Base-by-base conservation (phyloP, 352 stramenopile species). In the Phytophthora constricta region DNA sequence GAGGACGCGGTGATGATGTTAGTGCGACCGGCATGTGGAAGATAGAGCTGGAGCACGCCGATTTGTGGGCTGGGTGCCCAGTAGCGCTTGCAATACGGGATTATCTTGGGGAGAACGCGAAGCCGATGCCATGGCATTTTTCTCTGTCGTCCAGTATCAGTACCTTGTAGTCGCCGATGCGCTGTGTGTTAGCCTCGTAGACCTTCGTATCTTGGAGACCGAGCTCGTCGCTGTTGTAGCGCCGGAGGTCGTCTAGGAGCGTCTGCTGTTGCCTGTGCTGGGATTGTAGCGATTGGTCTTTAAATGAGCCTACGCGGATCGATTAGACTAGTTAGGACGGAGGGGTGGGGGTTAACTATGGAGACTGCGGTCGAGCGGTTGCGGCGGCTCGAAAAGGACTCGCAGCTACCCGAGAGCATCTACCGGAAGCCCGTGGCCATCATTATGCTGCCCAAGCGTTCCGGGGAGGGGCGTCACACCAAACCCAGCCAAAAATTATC, bases 161-260 rank as follows among this genome's bases (percentile, higher is more conserved):
- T 5, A 46, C 5, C 43, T 5, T 46, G 39, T 46, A 46, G 39
- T 46, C n/a, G 8, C 54, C 39, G 39, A 39, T 62, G 42, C n/a
- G 28, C 17, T 53, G n/a, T 13, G 65, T 57, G 46, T 78, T 77
- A 54, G 76, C 14, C 13, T 46, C 16, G 39, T 46, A 46, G n/a
- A 46, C 11, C 39, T 46, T 46, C 5, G 39, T 46, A 5, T 46
- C 39, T 46, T 46, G 39, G n/a, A 46, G 39, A 14, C 39, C 39
- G 8, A 46, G 16, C 5, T n/a, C n/a, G 39, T 46, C 39, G 31
- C 5, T 13, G 5, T 46, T 9, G 39, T 46, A 46, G 8, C 39
- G 39, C 5, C 16, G 39, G 39, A 46, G 39, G n/a, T 46, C 39
- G 5, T 19, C 5, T n/a, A 8, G n/a, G 39, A 22, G n/a, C 31